phyloP scores from a whole-genome alignment of 257 asterid genomes.

The Capsicum baccatum region DNA sequence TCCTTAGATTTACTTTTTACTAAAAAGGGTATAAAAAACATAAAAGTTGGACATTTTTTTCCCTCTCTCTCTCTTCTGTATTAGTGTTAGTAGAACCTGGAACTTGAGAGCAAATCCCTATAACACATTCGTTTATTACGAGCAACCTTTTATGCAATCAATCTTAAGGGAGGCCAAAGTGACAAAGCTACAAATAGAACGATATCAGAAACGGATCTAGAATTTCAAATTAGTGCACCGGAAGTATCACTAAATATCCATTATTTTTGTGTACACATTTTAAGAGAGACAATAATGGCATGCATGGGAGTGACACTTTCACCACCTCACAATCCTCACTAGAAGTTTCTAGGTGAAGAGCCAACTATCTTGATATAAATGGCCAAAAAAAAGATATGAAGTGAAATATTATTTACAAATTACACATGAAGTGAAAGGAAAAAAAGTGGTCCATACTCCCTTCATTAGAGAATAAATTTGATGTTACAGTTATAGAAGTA shows the following conservation, averaged over 20 bases:
- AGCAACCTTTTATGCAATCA: not conserved
- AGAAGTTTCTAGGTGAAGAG: not conserved
- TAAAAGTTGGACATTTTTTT: not conserved
- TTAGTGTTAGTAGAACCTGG: too few species aligned
- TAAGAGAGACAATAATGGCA: not conserved
- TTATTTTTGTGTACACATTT: not conserved
- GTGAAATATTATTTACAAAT: not conserved
- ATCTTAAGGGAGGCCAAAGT: not conserved
- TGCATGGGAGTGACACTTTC: not conserved
- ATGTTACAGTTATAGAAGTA: conserved; percentile 15
- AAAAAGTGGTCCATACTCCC: conserved; percentile 20
- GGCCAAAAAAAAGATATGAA: conserved; percentile 17
- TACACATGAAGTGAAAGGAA: not conserved
- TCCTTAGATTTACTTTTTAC: not conserved
- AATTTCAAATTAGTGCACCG: not conserved
- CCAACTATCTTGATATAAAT: not conserved
- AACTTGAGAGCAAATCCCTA: not conserved
- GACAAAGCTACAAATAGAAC: not conserved
- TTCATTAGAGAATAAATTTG: conserved; percentile 20
- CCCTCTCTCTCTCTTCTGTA: not conserved
- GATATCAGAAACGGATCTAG: too few species aligned
- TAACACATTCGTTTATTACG: not conserved
- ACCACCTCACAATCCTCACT: not conserved
- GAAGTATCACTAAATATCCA: not conserved
- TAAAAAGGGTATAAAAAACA: not conserved